These are phyloP conservation scores for Eimeria tenella DNA, from an alignment of 169 alveolate genomes.

Conservation along the genomic window DNA sequence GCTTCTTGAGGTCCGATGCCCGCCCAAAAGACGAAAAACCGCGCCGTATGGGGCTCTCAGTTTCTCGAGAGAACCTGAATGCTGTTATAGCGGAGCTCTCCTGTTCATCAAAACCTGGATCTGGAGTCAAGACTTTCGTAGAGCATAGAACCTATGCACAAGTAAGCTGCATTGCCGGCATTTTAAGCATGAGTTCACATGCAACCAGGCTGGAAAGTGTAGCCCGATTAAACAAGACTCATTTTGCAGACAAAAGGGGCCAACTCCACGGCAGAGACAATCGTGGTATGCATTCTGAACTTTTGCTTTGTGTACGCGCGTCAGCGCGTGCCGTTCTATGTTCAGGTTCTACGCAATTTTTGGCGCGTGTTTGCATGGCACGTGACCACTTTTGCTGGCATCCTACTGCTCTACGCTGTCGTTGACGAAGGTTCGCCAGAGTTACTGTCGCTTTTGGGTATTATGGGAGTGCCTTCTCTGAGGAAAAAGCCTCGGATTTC, in stretches of 20 bases:
- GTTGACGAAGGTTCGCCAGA: slow-evolving; percentile 69
- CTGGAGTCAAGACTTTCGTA: slow-evolving; percentile 76
- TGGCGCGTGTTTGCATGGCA: slow-evolving; percentile 81
- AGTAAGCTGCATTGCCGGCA: not conserved
- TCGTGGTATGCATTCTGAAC: not conserved
- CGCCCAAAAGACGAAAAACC: not conserved
- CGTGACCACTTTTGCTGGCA: slow-evolving; percentile 74
- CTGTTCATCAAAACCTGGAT: slow-evolving; percentile 61
- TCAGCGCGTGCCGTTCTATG: slow-evolving; percentile 79
- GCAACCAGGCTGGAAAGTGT: too few relatives aligned
- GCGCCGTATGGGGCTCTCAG: not conserved
- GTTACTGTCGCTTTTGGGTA: not conserved
- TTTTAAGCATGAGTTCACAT: too few relatives aligned
- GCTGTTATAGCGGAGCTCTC: slow-evolving; percentile 43
- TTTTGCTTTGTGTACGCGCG: slow-evolving; percentile 76
- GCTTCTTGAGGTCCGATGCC: not conserved
- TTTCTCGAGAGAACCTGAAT: slow-evolving; percentile 70
- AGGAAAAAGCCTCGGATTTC: too few relatives aligned
- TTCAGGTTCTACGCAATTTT: slow-evolving; percentile 78
- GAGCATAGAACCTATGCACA: slow-evolving; percentile 72
- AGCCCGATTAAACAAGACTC: too few relatives aligned
- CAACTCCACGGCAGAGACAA: too few relatives aligned
- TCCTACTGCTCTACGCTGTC: slow-evolving; percentile 64
- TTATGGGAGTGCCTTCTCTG: too few relatives aligned
- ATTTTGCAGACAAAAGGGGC: too few relatives aligned